Base-by-base conservation (phyloP, 768 basidiomycete genomes). In the Termitomyces sp. region DNA sequence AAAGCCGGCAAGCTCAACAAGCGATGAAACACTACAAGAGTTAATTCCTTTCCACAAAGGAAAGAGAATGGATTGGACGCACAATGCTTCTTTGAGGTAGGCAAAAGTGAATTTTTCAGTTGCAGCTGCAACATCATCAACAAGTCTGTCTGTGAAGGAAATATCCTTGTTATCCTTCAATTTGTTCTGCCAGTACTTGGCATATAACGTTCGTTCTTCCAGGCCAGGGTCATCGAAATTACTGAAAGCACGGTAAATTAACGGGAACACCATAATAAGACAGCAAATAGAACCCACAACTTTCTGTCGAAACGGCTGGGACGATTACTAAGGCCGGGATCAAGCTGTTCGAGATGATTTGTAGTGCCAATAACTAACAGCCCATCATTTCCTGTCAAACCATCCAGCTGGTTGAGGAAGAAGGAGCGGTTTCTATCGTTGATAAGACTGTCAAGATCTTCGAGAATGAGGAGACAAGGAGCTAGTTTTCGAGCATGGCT, bases 41-140 rank as follows among this genome's bases (percentile, higher is more conserved):
- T 17, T 6, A 35, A 10, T 37, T 19, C 31, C 48, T 53, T 19
- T 42, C n/a, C 53, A 21, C 31, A 16, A n/a, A 17, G 14, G 31
- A 55, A 32, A 29, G 25, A 32, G 25, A 38, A 19, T 53, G n/a
- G n/a, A 37, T 29, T 5, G 17, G 27, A 77, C 89, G 59, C 67
- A 94, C 92, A 94, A 94, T 3, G 84, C 90, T 70, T 94, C 92
- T 68, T 95, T 94, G 64, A 95, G 75, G 69, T 92, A 94, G 0
- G 92, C 90, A 68, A 94, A 94, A 62, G 87, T 90, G 74, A 94
- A 94, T 31, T 76, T 73, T 32, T 79, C 74, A 0, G 91, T 93
- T 57, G 71, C 52, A 10, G 77, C 71, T 5, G 86, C 89, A 27
- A 90, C 73, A 60, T 83, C 79, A 11, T 79, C 69, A 17, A 85